Percentiles rank a stretch among this genome's conserved stretches.
These are phyloP conservation scores for Cordyceps cicadae DNA, from an alignment of 2,329 filamentous ascomycete species.

Conservation along the genomic window DNA sequence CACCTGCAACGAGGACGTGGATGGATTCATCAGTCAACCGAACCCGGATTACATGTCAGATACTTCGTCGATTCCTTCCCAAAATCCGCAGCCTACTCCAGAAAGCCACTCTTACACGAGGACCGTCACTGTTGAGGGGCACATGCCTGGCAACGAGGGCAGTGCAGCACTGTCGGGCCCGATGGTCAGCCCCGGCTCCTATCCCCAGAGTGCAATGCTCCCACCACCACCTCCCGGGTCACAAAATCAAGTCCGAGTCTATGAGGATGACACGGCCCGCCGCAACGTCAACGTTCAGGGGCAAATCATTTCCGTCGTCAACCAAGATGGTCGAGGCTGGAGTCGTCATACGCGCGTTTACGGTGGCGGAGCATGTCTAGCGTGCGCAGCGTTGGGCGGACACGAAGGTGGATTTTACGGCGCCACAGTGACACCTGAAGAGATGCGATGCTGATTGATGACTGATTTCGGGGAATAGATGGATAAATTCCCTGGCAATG, in stretches of 20 bases:
- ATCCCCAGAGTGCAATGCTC: slow-evolving; percentile 37
- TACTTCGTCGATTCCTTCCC: slow-evolving; percentile 21
- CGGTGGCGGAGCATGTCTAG: slow-evolving; percentile 48
- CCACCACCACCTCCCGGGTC: slow-evolving; percentile 37
- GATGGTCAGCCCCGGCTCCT: slow-evolving; percentile 36
- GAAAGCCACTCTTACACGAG: slow-evolving; percentile 36
- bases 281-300: slow-evolving; percentile 38
- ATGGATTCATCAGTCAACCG: slow-evolving; percentile 38
- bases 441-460: slow-evolving; percentile 32
- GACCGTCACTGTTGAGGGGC: slow-evolving; percentile 29
- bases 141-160: slow-evolving; percentile 17
- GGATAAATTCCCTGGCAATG: neutral
- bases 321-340: slow-evolving; percentile 43
- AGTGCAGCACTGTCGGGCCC: slow-evolving; percentile 18
- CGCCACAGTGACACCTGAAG: slow-evolving; percentile 43
- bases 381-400: slow-evolving; percentile 41
- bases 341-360: slow-evolving; percentile 52
- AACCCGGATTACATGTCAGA: slow-evolving; percentile 41
- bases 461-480: neutral
- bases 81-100: slow-evolving; percentile 24
- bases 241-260: neutral
- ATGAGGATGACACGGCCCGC: slow-evolving; percentile 19
- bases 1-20: slow-evolving; percentile 34
- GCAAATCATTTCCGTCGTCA: slow-evolving; percentile 41
- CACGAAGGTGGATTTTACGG: slow-evolving; percentile 45